Evolutionary conservation across 805 yeast species (phyloP), one percentile per base, ranked within the genome.

Genomic region (Wickerhamiella lipophila): DNA sequence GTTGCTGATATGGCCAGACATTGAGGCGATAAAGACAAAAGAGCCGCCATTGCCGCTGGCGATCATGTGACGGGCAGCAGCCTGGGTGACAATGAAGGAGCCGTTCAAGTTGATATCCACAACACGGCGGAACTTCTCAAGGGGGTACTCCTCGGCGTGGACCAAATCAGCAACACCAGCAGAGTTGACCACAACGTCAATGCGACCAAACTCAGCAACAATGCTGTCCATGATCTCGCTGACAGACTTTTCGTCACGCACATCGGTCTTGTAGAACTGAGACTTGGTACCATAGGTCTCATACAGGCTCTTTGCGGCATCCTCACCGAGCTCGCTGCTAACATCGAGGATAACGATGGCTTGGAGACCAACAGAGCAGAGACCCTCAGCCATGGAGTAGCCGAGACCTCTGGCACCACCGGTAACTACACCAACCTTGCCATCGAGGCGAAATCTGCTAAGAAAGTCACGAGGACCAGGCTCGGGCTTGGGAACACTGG

Each of bases 401-500:
- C 81, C 80, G 55, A 79, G 71, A 34, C 83, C 83, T 34, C 83
- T 78, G 46, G 81, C 78, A 38, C 83, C 83, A 41, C 83, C 83
- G 44, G 83, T 78, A 50, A 78, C 67, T 27, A 78, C 68, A 51
- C 78, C 82, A 48, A 78, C 72, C 66, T 75, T 74, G 49, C 81
- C 82, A 57, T 76, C 81, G 55, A 78, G 70, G 54, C 79, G 69
- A 67, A 77, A 78, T 49, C 60, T 57, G 53, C 44, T 22, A 46
- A 67, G 49, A 52, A 67, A 64, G 59, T 69, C 58, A 59, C 64
- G 66, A 45, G 66, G 67, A 48, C 53, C 59, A 45, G 60, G 58
- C 13, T 66, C 58, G 12, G 62, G 62, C 16, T 54, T 62, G 8
- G 64, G 60, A 42, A 50, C 60, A 36, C 57, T 46, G 32, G 58